Base-by-base conservation (phyloP, 106 monocot genomes). In the Alisma plantagoaquatica region DNA sequence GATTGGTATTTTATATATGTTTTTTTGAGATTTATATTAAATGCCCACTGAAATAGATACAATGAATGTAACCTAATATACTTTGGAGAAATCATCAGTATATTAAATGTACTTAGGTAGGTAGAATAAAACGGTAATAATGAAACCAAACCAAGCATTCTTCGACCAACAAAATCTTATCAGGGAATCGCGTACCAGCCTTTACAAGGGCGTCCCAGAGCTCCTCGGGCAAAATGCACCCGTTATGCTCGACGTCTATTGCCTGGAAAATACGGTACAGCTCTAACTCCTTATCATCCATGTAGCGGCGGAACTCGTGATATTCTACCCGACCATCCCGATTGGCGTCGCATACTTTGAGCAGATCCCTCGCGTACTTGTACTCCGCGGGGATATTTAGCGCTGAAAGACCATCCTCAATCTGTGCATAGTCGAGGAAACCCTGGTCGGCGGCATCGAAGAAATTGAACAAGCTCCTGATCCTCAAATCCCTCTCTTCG, bases 211-310 rank as follows among this genome's bases (percentile, higher is more conserved):
- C 96, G 55, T 84, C 89, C 75, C 73, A 81, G 22, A 98, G 78
- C 68, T 89, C 89, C 73, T 89, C 96, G 0, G 96, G 96, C 11
- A 89, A 68, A 48, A 98, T 98, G 68, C 96, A 85, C 3, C 84
- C 89, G 43, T 82, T 98, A 42, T 98, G 96, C 76, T 89, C 84
- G 18, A 82, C 89, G 23, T 98, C 96, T 16, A 98, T 98, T 0
- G 78, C 74, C 74, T 90, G 85, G 49, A 98, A 98, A 50, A 98
- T 98, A 32, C 85, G 61, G 63, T 98, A 98, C n/a, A 89, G 61
- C 53, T 98, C 85, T 30, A 89, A 65, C 71, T 90, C 89, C 59
- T 89, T 96, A 48, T 70, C 94, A 19, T 90, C 88, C 81, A 98
- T 85, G 64, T 90, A 85, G 16, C 68, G 38, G 43, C 71, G 54